phyloP scores from a whole-genome alignment of 768 basidiomycete species.

The Russula earlei region DNA sequence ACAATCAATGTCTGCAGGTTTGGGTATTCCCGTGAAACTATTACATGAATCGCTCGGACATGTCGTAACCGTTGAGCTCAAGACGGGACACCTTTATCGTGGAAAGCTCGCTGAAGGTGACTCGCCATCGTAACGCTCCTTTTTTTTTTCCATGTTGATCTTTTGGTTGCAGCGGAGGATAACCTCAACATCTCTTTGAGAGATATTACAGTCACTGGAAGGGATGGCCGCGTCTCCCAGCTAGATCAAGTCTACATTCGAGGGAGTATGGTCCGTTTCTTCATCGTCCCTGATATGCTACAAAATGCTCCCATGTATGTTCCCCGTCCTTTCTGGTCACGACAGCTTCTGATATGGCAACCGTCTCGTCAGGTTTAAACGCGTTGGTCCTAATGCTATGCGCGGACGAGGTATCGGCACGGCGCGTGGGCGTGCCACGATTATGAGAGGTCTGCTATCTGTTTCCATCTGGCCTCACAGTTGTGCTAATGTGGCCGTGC shows the following conservation, averaged over 20 bases:
- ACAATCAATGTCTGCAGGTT: slow-evolving; percentile 39
- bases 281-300: slow-evolving; percentile 99
- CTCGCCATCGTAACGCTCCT: slow-evolving; percentile 21
- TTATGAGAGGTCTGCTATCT: slow-evolving; percentile 78
- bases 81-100: slow-evolving; percentile 93
- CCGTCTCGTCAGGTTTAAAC: slow-evolving; percentile 75
- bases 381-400: slow-evolving; percentile 97
- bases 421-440: slow-evolving; percentile 96
- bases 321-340: slow-evolving; percentile 5
- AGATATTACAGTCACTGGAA: slow-evolving; percentile 95
- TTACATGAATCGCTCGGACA: slow-evolving; percentile 95
- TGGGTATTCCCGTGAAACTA: slow-evolving; percentile 94
- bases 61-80: slow-evolving; percentile 94
- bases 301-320: slow-evolving; percentile 97
- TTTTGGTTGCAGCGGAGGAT: slow-evolving; percentile 73
- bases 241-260: slow-evolving; percentile 98
- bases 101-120: slow-evolving; percentile 96
- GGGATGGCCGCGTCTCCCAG: slow-evolving; percentile 97
- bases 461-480: slow-evolving; percentile 4
- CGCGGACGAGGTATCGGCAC: slow-evolving; percentile 98
- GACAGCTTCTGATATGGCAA: background rate
- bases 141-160: slow-evolving; percentile 5
- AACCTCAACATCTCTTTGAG: slow-evolving; percentile 93
- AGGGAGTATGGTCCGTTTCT: slow-evolving; percentile 96
- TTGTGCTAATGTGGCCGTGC: slow-evolving; percentile 20